Evolutionary conservation across 1,139 yeast genomes (phyloP).

Genomic region (Candida tetrigidarum): DNA sequence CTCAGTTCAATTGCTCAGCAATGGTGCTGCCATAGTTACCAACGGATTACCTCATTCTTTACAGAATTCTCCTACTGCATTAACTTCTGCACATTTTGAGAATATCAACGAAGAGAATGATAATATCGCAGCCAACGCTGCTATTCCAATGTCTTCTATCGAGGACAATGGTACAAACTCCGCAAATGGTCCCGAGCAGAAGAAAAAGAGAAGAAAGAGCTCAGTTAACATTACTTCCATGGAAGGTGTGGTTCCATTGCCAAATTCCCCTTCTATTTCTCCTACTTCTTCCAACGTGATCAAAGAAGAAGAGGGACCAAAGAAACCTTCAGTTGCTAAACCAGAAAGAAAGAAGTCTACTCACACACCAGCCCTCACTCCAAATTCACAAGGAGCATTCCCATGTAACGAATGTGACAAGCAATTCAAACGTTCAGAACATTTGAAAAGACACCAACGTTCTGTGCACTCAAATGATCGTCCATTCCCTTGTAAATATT

Average conservation of each 20-base stretch:
- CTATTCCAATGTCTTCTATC: slow-evolving; percentile 1
- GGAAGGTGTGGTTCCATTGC: neutral
- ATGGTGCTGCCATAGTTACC: slow-evolving; percentile 8
- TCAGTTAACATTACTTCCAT: slow-evolving; percentile 8
- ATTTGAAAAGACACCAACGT: slow-evolving; percentile 51
- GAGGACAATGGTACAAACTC: neutral
- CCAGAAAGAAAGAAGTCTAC: slow-evolving; percentile 13
- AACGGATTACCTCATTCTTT: slow-evolving; percentile 10
- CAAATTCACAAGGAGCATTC: slow-evolving; percentile 27
- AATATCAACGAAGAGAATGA: slow-evolving; percentile 13
- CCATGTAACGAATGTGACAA: slow-evolving; percentile 52
- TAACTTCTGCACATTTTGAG: slow-evolving; percentile 12
- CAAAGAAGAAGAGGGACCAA: slow-evolving; percentile 3
- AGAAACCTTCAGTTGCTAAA: neutral
- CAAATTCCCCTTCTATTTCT: slow-evolving; percentile 13
- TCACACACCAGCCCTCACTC: slow-evolving; percentile 14
- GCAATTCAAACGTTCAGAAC: slow-evolving; percentile 53
- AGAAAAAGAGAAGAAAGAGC: slow-evolving; percentile 18
- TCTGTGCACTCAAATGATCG: slow-evolving; percentile 53
- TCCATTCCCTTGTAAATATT: slow-evolving; percentile 53
- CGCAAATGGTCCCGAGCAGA: slow-evolving; percentile 7
- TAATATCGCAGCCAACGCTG: neutral
- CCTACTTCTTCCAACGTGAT: slow-evolving; percentile 10
- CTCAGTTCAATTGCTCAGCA: slow-evolving; percentile 13
- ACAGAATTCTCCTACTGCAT: slow-evolving; percentile 13